Conservation (phyloP, 1,139 yeast genomes). For the Taphrina flavorubra region DNA sequence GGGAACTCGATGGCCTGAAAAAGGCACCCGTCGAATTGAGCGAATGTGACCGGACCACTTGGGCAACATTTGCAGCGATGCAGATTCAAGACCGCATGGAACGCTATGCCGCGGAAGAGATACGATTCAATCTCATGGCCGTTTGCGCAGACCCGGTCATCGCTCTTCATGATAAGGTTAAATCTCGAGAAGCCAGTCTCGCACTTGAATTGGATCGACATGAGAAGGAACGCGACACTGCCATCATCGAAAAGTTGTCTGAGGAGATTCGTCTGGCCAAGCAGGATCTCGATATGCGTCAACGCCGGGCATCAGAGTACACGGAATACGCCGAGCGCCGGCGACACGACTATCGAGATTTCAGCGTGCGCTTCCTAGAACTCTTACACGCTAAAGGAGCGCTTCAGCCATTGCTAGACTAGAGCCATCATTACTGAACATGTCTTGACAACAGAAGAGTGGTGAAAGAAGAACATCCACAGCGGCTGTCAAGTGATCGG, state of each 20-base stretch:
- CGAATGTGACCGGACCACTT: slow-evolving; percentile 55
- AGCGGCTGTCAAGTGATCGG: neutral
- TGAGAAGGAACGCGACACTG: neutral
- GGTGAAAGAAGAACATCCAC: too few relatives aligned
- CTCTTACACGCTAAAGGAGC: slow-evolving; percentile 19
- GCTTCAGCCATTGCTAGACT: slow-evolving; percentile 3
- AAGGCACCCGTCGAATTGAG: slow-evolving; percentile 64
- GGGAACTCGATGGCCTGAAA: slow-evolving; percentile 71
- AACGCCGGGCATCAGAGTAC: neutral
- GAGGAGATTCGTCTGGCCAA: neutral
- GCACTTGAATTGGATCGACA: neutral
- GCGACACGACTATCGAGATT: slow-evolving; percentile 21
- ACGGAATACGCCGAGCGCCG: slow-evolving; percentile 20
- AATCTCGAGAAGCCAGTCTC: neutral
- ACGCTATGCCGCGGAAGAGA: slow-evolving; percentile 58
- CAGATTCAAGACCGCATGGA: slow-evolving; percentile 59
- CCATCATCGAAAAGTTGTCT: neutral
- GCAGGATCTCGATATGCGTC: neutral
- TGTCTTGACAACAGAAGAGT: too few relatives aligned
- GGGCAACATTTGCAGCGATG: slow-evolving; percentile 54
- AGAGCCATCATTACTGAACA: neutral
- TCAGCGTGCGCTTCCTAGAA: slow-evolving; percentile 6
- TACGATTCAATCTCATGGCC: slow-evolving; percentile 65
- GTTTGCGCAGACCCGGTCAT: slow-evolving; percentile 61
- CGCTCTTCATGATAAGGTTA: slow-evolving; percentile 14